Base-by-base conservation (phyloP, 805 yeast species). In the Candida ponderosae region DNA sequence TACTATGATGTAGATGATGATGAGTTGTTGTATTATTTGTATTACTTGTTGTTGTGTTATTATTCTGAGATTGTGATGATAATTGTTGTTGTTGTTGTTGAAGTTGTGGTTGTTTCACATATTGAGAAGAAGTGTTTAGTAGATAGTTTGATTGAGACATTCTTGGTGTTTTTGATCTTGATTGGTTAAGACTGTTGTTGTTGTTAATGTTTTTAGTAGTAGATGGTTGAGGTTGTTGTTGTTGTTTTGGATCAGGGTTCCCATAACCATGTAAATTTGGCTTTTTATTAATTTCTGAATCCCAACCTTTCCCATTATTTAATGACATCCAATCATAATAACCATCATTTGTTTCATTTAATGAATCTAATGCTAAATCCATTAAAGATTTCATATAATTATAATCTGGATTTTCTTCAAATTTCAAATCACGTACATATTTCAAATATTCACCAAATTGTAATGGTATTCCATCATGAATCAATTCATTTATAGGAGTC, bases 271-370 rank as follows among this genome's bases (percentile, higher is more conserved):
- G 97, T 45, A 89, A 65, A 54, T 89, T 89, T 38, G 96, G 95
- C 61, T 89, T 89, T 59, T 87, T 88, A 62, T 88, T 88, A 44
- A 82, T 76, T 16, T 83, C 68, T 23, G 85, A 74, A 63, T 93
- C 97, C 96, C 96, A 90, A 37, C 97, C 97, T 59, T 81, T 79
- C 42, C 97, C 97, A 39, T 84, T 86, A 58, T 93, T 93, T 49
- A 93, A 70, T 52, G 82, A 84, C 96, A 88, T 86, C 98, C 98
- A 93, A 66, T 93, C 98, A 62, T 88, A 93, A 53, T 85, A 89
- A 33, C 85, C 95, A 62, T 93, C 97, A 36, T 79, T 82, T 28
- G 60, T 60, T 43, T 79, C 85, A 35, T 79, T 82, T 36, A 81
- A 69, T 26, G 81, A 79, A 35, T 77, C 79, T 43, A 93, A 64